Base-by-base conservation (phyloP, 768 basidiomycete genomes). In the Leucogyrophana mollusca region DNA sequence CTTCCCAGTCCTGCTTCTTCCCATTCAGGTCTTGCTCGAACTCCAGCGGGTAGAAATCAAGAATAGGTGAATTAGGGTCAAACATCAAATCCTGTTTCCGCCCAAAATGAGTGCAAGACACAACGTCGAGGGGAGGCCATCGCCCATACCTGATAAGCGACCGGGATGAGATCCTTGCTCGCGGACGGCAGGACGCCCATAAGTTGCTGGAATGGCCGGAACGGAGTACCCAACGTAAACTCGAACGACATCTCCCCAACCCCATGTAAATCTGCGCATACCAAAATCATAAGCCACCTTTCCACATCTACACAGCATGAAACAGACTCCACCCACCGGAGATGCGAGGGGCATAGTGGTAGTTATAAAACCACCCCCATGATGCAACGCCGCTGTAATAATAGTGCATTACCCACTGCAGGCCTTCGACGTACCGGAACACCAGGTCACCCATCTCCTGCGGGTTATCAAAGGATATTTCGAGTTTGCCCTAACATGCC, bases 341-440 rank as follows among this genome's bases (percentile, higher is more conserved):
- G 45, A 98, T 97, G 22, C 94, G 83, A 17, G 96, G 96, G 0
- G 96, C 89, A 64, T 94, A 99, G 62, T 99, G 95, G 64, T 97
- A 98, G 65, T 94, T 73, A 69, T 98, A 98, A 72, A 95, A 99
- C 96, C 96, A 98, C 17, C 90, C 80, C 96, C 96, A 99, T 13
- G 92, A 94, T 4, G 93, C 89, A 14, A 98, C 94, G 4, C 96
- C 96, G 51, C 88, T 82, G 65, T 97, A 98, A 64, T 99, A 99
- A 66, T 99, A 99, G 61, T 93, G 89, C 87, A 99, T 90, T 24
- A 98, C 93, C 96, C 95, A 98, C 60, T 99, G 96, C 51, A 99
- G 68, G 1, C 96, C 96, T 61, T 98, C 91, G 14, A 90, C 79
- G 63, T 96, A 99, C 47, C 82, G 79, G 59, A 77, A 94, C 10